Conservation (phyloP, 306 rosid genomes). For the Calophaca sinica region DNA sequence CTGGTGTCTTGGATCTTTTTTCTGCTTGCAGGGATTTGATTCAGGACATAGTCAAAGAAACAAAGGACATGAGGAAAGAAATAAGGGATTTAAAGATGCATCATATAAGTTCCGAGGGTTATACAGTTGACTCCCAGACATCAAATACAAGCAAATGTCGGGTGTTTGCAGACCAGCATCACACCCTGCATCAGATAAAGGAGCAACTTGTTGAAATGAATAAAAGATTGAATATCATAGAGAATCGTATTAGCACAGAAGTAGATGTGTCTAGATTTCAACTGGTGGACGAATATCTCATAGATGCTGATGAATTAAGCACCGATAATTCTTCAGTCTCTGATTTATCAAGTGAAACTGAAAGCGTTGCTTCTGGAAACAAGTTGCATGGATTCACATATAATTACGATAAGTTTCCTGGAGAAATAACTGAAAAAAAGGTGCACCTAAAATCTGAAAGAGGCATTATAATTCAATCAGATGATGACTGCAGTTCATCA, state of each 20-base stretch:
- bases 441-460: constrained; percentile 44
- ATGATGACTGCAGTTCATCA: constrained; percentile 46
- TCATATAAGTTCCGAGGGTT: constrained; percentile 42
- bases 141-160: constrained; percentile 41
- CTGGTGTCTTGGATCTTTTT: constrained; percentile 50
- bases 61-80: constrained; percentile 58
- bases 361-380: constrained; percentile 53
- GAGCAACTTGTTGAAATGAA: constrained; percentile 59
- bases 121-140: constrained; percentile 41
- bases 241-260: constrained; percentile 53
- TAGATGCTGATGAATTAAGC: constrained; percentile 63
- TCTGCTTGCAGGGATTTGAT: constrained; percentile 55
- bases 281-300: constrained; percentile 45
- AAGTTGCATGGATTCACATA: constrained; percentile 38
- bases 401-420: constrained; percentile 43
- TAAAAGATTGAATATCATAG: constrained; percentile 57
- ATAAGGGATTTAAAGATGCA: constrained; percentile 54
- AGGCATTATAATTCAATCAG: constrained; percentile 42
- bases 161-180: constrained; percentile 49
- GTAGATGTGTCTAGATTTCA: constrained; percentile 45
- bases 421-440: constrained; percentile 43
- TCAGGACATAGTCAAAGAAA: constrained; percentile 55
- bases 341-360: constrained; percentile 61
- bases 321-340: constrained; percentile 72
- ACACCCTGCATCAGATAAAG: constrained; percentile 58